Evolutionary conservation across 2,329 filamentous ascomycete genomes (phyloP), one percentile per base, ranked within the genome.

Genomic region (Colletotrichum chlorophyti): DNA sequence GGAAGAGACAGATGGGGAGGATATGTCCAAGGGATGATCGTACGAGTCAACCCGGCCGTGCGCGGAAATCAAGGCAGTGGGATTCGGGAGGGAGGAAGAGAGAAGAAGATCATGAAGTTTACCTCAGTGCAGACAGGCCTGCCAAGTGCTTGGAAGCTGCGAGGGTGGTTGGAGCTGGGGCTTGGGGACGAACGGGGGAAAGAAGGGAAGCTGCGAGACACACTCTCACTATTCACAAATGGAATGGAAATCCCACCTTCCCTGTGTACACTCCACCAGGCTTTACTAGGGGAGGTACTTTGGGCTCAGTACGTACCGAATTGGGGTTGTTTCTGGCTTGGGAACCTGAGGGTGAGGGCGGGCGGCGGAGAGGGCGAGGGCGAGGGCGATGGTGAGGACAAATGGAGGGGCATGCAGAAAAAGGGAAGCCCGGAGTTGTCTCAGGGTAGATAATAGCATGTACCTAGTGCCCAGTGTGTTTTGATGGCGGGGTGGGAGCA

Each of bases 131-230:
- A 40, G 19, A 19, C 38, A 47, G 50, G 41, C 23, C n/a, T n/a
- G 54, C 49, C 54, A 53, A 58, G 54, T 34, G 34, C 54, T 58
- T 58, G 49, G 54, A 52, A 53, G 54, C 49, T 47, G 54, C 41
- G 41, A 14, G 42, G 49, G 46, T 47, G 54, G 49, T 58, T 46
- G 53, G 52, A 32, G 15, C 26, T 46, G 31, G 47, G 19, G 48
- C 32, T 38, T 24, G 45, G 52, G 37, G 17, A 40, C 40, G 40
- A 26, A 35, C 37, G 27, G 49, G 37, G 34, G 19, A 21, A 34
- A 31, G 47, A 42, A 51, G 48, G 49, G 49, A 58, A 58, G 54
- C 54, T 58, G 54, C 54, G 54, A 58, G 54, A 54, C 54, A 58
- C 49, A 53, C 42, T 42, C n/a, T n/a, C n/a, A n/a, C n/a, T n/a